A percentile compares a stretch with the other conserved stretches of the same genome.
Conservation (phyloP, 1,139 yeast genomes). For the Arxiozyma heterogenica region DNA sequence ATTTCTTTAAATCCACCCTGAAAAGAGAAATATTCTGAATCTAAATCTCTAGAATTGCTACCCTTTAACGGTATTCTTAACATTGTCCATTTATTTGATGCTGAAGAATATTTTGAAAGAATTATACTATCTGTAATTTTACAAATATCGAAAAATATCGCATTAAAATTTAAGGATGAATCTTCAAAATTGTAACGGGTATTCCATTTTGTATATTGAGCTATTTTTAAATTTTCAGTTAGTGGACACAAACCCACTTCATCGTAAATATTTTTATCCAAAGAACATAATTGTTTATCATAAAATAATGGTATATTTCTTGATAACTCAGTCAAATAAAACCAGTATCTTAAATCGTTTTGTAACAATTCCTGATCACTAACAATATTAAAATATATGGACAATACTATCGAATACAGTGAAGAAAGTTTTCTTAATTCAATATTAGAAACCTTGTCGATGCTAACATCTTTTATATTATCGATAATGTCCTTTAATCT, state of each 20-base stretch:
- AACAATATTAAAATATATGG: background rate
- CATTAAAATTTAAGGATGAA: slow-evolving; percentile 38
- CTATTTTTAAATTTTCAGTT: background rate
- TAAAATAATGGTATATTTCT: slow-evolving; percentile 18
- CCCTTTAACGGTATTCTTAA: slow-evolving; percentile 55
- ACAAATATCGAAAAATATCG: slow-evolving; percentile 58
- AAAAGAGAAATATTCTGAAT: slow-evolving; percentile 38
- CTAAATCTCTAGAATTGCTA: slow-evolving; percentile 39
- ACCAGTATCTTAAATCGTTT: background rate
- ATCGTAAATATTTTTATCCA: slow-evolving; percentile 16
- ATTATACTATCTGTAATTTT: slow-evolving; percentile 48
- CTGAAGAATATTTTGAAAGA: slow-evolving; percentile 38
- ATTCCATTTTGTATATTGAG: slow-evolving; percentile 6
- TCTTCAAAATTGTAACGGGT: slow-evolving; percentile 33
- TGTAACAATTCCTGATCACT: background rate
- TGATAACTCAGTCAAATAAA: slow-evolving; percentile 17
- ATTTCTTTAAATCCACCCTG: slow-evolving; percentile 40
- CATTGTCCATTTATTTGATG: slow-evolving; percentile 35
- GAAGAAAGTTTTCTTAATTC: slow-evolving; percentile 17
- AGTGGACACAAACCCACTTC: slow-evolving; percentile 3
- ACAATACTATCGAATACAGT: slow-evolving; percentile 13
- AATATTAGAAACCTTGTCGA: slow-evolving; percentile 11
- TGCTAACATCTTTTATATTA: slow-evolving; percentile 11
- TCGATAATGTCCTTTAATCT: slow-evolving; percentile 14
- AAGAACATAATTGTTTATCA: slow-evolving; percentile 16